Evolutionary conservation across 768 basidiomycete species (phyloP), one percentile per base, ranked within the genome.

Genomic region (Lepiota brunneoincarnata): DNA sequence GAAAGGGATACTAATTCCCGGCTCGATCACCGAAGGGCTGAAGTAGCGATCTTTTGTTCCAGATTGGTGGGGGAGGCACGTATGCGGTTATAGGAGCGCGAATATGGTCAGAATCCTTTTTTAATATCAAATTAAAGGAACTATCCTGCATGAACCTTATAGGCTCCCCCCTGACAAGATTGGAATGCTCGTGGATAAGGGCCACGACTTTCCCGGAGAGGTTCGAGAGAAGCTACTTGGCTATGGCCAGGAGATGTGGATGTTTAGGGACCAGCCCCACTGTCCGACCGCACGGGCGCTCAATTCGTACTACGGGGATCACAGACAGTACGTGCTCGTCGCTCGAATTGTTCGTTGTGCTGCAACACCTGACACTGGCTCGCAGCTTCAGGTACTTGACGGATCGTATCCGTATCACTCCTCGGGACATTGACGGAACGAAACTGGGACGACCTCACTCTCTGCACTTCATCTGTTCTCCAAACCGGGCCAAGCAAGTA

Each of bases 1-100:
- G 83, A 66, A 73, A 71, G 76, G n/a, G 49, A 45, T 51, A 35
- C 21, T 54, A 50, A 24, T 37, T 10, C 24, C 14, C 21, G 37
- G n/a, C 35, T 48, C 28, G n/a, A n/a, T 5, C 20, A 55, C 17
- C 37, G 35, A 44, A 35, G 56, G 55, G 42, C 37, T 54, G 45
- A 56, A 31, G 41, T 37, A 15, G 11, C 11, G n/a, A 18, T 31
- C 20, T 34, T 40, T 37, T 28, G 17, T 26, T 46, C n/a, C 54
- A 93, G 84, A 93, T 95, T 59, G 93, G 93, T 21, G 93, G 93
- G 0, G 94, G 91, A 1, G 93, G 93, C 2, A 91, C 87, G 0
- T 91, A 89, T 67, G 89, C 89, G 49, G 72, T 77, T 38, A 77
- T 96, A 40, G 93, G 91, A 2, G 85, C 91, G 21, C 80, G 93